Evolutionary conservation across 2,329 filamentous ascomycete genomes (phyloP).

Genomic region (Colletotrichum kahawae): DNA sequence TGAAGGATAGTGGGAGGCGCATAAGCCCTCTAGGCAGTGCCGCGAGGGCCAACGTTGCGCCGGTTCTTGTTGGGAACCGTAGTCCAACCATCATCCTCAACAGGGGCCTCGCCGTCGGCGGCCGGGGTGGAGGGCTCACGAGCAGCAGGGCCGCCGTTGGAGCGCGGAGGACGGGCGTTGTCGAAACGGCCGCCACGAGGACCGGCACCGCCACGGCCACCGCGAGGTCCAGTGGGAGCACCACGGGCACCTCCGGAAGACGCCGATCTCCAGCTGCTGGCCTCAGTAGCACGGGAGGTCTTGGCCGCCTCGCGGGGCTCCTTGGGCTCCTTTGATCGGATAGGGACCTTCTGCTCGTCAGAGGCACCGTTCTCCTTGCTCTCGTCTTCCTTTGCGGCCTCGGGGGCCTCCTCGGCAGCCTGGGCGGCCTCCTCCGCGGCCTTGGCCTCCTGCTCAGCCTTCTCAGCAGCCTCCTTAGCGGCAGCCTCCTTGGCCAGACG

Average conservation of each 20-base stretch:
- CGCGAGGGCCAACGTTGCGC: slow-evolving; percentile 21
- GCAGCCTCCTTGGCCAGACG: slow-evolving; percentile 69
- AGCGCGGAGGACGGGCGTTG: slow-evolving; percentile 50
- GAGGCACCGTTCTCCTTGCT: slow-evolving; percentile 36
- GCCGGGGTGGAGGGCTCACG: slow-evolving; percentile 41
- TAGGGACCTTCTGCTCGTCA: slow-evolving; percentile 54
- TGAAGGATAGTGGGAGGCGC: slow-evolving; percentile 13
- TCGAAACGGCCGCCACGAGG: slow-evolving; percentile 50
- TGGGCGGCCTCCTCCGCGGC: slow-evolving; percentile 29
- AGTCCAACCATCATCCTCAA: slow-evolving; percentile 69
- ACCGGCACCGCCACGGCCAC: slow-evolving; percentile 42
- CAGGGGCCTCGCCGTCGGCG: slow-evolving; percentile 34
- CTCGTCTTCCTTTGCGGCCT: slow-evolving; percentile 32
- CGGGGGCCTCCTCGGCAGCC: slow-evolving; percentile 34
- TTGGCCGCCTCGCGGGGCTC: slow-evolving; percentile 52
- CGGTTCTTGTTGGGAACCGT: slow-evolving; percentile 48
- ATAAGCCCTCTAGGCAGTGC: slow-evolving; percentile 15
- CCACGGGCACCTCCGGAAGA: slow-evolving; percentile 55
- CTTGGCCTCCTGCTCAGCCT: slow-evolving; percentile 41
- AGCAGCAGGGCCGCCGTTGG: slow-evolving; percentile 50
- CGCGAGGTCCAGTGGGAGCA: slow-evolving; percentile 43
- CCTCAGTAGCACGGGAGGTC: slow-evolving; percentile 59
- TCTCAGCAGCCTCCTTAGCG: slow-evolving; percentile 61
- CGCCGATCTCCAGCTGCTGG: slow-evolving; percentile 64
- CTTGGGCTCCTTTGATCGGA: slow-evolving; percentile 41